Evolutionary conservation across 371 early-diverging fungal genomes (phyloP), one percentile per base, ranked within the genome.

Genomic region (Apophysomyces trapeziformis): DNA sequence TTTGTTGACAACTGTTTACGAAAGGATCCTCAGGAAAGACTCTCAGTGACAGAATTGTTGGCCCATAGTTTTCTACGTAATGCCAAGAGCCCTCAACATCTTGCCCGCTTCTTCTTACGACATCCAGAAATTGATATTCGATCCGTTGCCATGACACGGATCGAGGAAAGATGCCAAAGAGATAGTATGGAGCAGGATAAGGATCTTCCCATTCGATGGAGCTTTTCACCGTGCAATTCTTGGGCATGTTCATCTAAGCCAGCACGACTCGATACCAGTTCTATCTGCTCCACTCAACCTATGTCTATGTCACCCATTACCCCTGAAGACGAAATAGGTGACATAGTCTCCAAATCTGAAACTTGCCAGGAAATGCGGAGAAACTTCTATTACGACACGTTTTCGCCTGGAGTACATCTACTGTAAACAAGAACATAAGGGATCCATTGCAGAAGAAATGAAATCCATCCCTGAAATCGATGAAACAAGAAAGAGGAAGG

Each of bases 21-120:
- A 35, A 92, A 91, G 46, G 83, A 90, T 70, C 93, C 95, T 0
- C 66, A 67, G 9, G 72, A 80, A 38, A 84, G 95, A 39, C 80
- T 91, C 38, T 82, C 89, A 6, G 84, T 87, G 0, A 78, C 85
- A 0, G 86, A 91, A 50, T 90, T 92, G 2, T 68, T 94, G 39
- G 65, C 71, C 7, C 94, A 95, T 65, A 87, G 90, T 7, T 92
- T 82, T 45, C 37, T 82, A 4, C 72, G 69, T 26, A 71, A 69
- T 38, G 74, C 82, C 2, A 58, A 61, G 13, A 21, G 70, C 3
- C 69, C 74, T 39, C 35, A 50, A 1, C 38, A 56, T 32, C 41
- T 64, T 32, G 38, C 56, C 5, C 38, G 58, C 3, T 37, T 41
- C 41, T 44, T 64, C 9, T 32, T 16, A 7, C 63, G 38, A 4